Conservation (phyloP, 1,139 yeast species). For the Debaryomycetaceae sp. region DNA sequence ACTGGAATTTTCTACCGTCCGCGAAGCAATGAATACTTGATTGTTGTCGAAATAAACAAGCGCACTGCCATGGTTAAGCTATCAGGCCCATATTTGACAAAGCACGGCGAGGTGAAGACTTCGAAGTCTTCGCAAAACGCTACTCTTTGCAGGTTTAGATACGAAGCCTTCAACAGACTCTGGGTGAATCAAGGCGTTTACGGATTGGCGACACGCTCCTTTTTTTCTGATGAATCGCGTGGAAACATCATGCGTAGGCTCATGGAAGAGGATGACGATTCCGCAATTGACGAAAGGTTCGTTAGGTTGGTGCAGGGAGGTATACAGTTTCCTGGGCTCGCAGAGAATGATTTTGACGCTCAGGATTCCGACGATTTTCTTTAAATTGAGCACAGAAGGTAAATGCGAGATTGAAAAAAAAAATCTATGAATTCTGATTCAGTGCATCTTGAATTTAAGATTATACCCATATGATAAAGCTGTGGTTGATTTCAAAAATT, state of each 20-base stretch:
- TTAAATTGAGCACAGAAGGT: no score
- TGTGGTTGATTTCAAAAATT: not conserved
- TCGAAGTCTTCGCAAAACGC: slow-evolving; percentile 47
- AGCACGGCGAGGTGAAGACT: slow-evolving; percentile 61
- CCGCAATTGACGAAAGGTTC: slow-evolving; percentile 1
- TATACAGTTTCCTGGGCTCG: no score
- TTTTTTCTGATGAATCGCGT: no score
- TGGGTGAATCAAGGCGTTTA: slow-evolving; percentile 50
- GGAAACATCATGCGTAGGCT: slow-evolving; percentile 3
- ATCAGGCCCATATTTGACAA: slow-evolving; percentile 59
- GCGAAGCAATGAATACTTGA: slow-evolving; percentile 19
- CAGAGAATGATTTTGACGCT: no score
- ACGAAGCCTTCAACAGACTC: slow-evolving; percentile 40
- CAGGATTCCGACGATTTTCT: not conserved
- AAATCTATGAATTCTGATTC: no score
- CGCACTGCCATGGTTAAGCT: slow-evolving; percentile 19
- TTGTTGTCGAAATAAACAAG: slow-evolving; percentile 17
- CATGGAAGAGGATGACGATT: slow-evolving; percentile 2
- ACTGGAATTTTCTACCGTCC: slow-evolving; percentile 39
- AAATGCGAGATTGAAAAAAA: no score
- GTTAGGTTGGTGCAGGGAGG: slow-evolving; percentile 1
- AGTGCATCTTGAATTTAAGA: no score
- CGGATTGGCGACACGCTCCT: slow-evolving; percentile 23
- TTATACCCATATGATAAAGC: not conserved
- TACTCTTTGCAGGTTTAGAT: slow-evolving; percentile 39